Conservation (phyloP, 441 rosid species). For the Populus hybrid region DNA sequence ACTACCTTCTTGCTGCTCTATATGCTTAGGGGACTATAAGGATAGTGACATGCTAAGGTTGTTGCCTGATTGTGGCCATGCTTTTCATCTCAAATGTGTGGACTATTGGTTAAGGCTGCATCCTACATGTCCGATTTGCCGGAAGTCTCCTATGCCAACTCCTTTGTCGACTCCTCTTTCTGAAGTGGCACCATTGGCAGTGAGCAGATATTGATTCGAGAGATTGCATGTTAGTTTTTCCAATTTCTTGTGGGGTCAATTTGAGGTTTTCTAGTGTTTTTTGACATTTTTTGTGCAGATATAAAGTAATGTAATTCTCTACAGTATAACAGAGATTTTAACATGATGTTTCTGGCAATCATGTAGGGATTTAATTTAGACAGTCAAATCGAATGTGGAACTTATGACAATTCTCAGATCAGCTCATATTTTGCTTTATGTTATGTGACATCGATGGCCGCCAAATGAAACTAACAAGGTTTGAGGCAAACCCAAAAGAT, state of each 20-base stretch:
- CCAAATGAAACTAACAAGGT: no score
- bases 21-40: conserved; percentile 46
- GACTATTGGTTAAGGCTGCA: conserved; percentile 46
- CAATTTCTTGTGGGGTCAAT: background rate
- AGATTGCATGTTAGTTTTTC: background rate
- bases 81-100: conserved; percentile 43
- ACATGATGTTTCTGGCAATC: background rate
- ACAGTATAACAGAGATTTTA: background rate
- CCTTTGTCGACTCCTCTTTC: conserved; percentile 10
- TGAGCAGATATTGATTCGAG: background rate
- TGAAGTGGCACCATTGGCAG: background rate
- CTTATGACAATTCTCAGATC: background rate
- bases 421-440: background rate
- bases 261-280: background rate
- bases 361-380: background rate
- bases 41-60: conserved; percentile 35
- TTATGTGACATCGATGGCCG: no score
- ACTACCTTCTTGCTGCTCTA: conserved; percentile 25
- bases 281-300: background rate
- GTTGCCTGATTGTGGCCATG: conserved; percentile 51
- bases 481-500: no score
- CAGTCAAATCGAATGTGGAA: background rate
- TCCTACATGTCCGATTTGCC: conserved; percentile 47
- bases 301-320: no score
- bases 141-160: conserved; percentile 36